phyloP scores from a whole-genome alignment of 441 rosid genomes.

The Lepidium campestre region DNA sequence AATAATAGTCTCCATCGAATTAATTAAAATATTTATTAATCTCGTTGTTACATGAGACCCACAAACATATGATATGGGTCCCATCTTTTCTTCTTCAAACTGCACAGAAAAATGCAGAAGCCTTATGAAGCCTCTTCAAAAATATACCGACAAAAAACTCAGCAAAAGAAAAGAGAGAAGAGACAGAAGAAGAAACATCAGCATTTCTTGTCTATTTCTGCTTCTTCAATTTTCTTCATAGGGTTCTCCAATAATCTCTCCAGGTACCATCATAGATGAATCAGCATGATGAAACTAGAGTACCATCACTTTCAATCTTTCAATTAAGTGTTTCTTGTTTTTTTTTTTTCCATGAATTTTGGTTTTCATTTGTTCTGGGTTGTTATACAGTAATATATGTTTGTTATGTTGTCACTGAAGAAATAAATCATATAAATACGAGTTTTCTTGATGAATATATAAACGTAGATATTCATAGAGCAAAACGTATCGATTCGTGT shows the following conservation, averaged over 20 bases:
- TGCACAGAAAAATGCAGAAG: constrained; percentile 18
- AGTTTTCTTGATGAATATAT: too few species aligned
- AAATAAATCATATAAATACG: background rate
- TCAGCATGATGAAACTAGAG: background rate
- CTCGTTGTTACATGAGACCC: constrained; percentile 30
- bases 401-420: background rate
- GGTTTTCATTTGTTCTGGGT: background rate
- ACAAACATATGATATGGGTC: constrained; percentile 29
- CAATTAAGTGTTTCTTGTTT: too few species aligned
- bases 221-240: constrained; percentile 1
- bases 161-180: constrained; percentile 2
- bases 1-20: constrained; percentile 17
- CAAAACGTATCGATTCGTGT: background rate
- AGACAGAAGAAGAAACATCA: background rate
- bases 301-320: background rate
- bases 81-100: constrained; percentile 27
- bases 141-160: constrained; percentile 6
- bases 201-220: background rate
- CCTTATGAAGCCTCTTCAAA: constrained; percentile 16
- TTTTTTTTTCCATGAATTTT: background rate
- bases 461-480: too few species aligned
- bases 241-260: background rate
- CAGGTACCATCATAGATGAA: constrained; percentile 15
- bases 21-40: constrained; percentile 12
- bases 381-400: background rate